These are phyloP conservation scores for Diplotaxis tenuifolia DNA, from an alignment of 345 rosid genomes.

Conservation along the genomic window DNA sequence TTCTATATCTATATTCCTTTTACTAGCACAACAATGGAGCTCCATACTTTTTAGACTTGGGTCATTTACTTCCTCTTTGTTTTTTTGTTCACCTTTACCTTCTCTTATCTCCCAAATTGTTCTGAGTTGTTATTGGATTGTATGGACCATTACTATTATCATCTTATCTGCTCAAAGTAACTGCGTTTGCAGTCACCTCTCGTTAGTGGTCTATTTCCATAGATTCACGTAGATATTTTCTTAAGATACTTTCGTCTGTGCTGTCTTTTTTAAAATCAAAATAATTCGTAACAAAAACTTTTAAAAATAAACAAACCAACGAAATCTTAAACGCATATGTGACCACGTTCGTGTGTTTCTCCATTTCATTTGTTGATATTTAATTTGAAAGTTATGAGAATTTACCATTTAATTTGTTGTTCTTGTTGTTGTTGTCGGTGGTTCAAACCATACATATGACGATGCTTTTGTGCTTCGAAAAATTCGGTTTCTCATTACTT, in stretches of 20 bases:
- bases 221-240: background rate
- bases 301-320: background rate
- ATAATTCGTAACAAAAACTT: background rate
- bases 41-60: slow-evolving; percentile 9
- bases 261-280: background rate
- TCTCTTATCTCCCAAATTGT: background rate
- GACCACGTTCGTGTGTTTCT: background rate
- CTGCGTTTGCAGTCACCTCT: background rate
- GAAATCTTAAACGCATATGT: background rate
- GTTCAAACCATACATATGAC: background rate
- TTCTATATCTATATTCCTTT: background rate
- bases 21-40: slow-evolving; percentile 21
- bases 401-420: too few relatives aligned
- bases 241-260: background rate
- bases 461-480: background rate
- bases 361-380: background rate
- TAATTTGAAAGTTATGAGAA: background rate
- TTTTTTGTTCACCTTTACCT: background rate
- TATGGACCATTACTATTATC: slow-evolving; percentile 21
- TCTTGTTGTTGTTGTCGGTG: background rate
- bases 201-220: background rate
- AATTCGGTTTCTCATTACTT: background rate
- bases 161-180: background rate
- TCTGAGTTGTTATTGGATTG: slow-evolving; percentile 19
- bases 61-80: slow-evolving; percentile 3